Percentiles rank a stretch among this genome's conserved stretches.
These are phyloP conservation scores for Fraxinus pennsylvanica DNA, from an alignment of 257 asterid genomes.

Conservation along the genomic window DNA sequence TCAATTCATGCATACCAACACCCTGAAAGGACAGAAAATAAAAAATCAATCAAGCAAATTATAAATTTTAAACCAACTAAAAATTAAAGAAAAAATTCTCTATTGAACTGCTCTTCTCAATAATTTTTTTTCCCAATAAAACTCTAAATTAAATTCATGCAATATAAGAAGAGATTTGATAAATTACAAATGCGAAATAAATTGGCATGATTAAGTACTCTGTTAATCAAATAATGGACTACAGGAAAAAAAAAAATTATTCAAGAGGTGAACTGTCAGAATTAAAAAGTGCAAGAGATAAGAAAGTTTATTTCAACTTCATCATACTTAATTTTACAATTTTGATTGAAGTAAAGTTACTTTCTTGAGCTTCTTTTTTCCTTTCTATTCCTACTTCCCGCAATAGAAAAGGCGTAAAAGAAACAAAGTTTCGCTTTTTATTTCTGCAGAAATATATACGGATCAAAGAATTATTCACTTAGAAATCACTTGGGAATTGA, in stretches of 20 bases:
- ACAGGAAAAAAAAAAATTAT: too few relatives aligned
- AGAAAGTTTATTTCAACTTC: conserved; percentile 20
- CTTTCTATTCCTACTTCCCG: conserved; percentile 15
- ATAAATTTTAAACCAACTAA: conserved; percentile 2
- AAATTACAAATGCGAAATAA: not conserved
- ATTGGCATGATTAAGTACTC: conserved; percentile 10
- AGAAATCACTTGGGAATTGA: conserved; percentile 18
- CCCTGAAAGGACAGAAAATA: conserved; percentile 34
- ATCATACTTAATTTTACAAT: conserved; percentile 14
- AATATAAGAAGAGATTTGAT: not conserved
- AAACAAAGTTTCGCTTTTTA: conserved; percentile 27
- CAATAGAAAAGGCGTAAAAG: conserved; percentile 21
- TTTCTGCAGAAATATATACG: conserved; percentile 16
- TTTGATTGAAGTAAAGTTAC: conserved; percentile 21
- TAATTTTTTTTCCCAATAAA: not conserved
- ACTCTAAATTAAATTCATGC: not conserved
- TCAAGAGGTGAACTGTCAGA: not conserved
- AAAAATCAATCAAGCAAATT: conserved; percentile 2
- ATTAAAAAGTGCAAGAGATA: not conserved
- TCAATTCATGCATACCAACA: conserved; percentile 44
- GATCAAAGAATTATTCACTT: not conserved
- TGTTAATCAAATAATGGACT: not conserved
- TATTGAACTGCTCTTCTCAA: not conserved
- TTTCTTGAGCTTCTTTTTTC: conserved; percentile 2
- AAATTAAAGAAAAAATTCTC: not conserved